Base-by-base conservation (phyloP, 78 protist genomes). In the Pelomyxa schiedti region DNA sequence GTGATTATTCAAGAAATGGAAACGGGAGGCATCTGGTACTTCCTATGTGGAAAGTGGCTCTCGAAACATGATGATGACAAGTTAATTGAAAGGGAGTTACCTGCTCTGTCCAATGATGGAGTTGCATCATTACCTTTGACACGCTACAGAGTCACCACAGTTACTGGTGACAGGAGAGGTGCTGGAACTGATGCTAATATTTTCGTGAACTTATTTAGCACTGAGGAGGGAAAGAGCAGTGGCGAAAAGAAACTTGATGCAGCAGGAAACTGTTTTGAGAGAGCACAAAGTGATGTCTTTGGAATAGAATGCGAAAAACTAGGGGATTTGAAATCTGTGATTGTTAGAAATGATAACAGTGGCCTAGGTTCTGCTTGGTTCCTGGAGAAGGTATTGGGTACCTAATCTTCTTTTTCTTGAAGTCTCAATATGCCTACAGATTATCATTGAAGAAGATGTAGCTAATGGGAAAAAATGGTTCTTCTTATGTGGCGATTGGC, bases 311-410 rank as follows among this genome's bases (percentile, higher is more conserved):
- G 3, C 8, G 1, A 7, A 2, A 22, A 66, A 7, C 16, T 66
- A 1, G 77, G 66, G 37, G 41, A 41, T 24, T 8, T 72, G 1
- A 8, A 2, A 4, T 29, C 22, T 42, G 32, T 41, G 2, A 2
- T 1, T 4, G 8, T 72, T 2, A 47, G 39, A 16, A 40, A 47
- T 43, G 66, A 72, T 43, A 47, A 41, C 66, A 40, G 35, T 9
- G 77, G 77, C 37, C 7, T 24, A 8, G 66, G 77, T 4, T 28
- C 77, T 0, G 77, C 58, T 5, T 72, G 77, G 77, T 47, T 7
- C 66, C 65, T 72, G 1, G 77, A 22, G 24, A 40, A 26, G 67
- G 1, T 72, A 1, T 41, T 8, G 2, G 76, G 43, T 64, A 32
- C 16, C 3, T 38, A 39, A 16, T 53, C 64, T n/a, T n/a, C n/a